Percentiles rank a stretch among this genome's conserved stretches.
These are phyloP conservation scores for Spathaspora girioi DNA, from an alignment of 805 yeast genomes.

Conservation along the genomic window DNA sequence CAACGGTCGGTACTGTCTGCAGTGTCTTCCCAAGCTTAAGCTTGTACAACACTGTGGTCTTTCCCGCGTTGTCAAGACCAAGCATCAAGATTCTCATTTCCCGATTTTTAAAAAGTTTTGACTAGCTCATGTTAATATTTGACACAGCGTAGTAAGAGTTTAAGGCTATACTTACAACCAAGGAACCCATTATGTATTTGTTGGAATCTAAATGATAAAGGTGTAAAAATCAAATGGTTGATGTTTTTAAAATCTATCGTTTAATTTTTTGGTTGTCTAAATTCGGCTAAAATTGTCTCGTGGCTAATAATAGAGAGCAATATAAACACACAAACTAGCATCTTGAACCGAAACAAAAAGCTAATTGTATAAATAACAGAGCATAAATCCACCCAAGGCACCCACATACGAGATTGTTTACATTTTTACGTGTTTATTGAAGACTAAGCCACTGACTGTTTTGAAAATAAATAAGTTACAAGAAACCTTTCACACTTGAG, in stretches of 20 bases:
- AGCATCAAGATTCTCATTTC: slow-evolving; percentile 95
- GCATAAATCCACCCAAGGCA: too few relatives aligned
- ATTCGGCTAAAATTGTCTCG: not conserved
- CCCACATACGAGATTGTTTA: too few relatives aligned
- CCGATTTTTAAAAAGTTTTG: slow-evolving; percentile 61
- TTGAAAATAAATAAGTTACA: not conserved
- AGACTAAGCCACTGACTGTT: not conserved
- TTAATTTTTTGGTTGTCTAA: not conserved
- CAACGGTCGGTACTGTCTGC: slow-evolving; percentile 89
- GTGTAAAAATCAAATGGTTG: not conserved
- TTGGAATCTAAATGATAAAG: too few relatives aligned
- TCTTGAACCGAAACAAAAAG: not conserved
- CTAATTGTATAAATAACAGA: too few relatives aligned
- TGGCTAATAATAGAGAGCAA: not conserved
- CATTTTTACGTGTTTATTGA: too few relatives aligned
- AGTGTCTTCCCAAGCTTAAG: slow-evolving; percentile 70
- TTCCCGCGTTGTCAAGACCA: slow-evolving; percentile 92
- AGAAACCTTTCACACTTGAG: not conserved
- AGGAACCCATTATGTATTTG: not conserved
- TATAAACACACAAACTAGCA: not conserved
- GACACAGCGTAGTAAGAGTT: not conserved
- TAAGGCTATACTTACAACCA: not conserved
- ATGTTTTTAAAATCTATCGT: not conserved
- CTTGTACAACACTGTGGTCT: slow-evolving; percentile 83
- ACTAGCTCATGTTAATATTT: not conserved